phyloP scores from a whole-genome alignment of 805 yeast genomes.

The Lachancea kluyveri region DNA sequence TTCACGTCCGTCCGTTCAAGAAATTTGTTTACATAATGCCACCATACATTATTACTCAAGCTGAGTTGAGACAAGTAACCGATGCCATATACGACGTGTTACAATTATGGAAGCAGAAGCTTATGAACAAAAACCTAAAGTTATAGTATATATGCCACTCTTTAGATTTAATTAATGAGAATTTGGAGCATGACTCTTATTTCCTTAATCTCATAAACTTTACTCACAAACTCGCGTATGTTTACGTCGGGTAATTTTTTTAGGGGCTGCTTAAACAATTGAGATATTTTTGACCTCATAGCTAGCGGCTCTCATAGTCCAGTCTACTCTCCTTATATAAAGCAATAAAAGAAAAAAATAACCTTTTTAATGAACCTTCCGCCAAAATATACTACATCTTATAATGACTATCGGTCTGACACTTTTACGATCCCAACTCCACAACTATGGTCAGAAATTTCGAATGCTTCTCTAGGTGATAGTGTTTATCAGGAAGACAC shows the following conservation, averaged over 20 bases:
- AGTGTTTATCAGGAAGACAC: slow-evolving; percentile 70
- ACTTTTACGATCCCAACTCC: slow-evolving; percentile 77
- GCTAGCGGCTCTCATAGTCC: too few relatives aligned
- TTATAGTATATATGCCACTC: too few relatives aligned
- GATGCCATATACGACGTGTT: slow-evolving; percentile 10
- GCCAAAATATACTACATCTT: slow-evolving; percentile 13
- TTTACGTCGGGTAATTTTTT: too few relatives aligned
- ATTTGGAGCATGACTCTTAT: too few relatives aligned
- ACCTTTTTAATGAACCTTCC: slow-evolving; percentile 8
- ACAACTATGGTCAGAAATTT: slow-evolving; percentile 50
- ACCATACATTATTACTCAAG: slow-evolving; percentile 19
- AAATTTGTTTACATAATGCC: slow-evolving; percentile 25
- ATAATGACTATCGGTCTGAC: slow-evolving; percentile 54
- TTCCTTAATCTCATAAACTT: too few relatives aligned
- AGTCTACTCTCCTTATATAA: too few relatives aligned
- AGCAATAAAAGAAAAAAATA: too few relatives aligned
- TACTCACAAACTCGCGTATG: too few relatives aligned
- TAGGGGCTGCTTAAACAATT: too few relatives aligned
- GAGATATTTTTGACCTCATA: too few relatives aligned
- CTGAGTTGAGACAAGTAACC: slow-evolving; percentile 12
- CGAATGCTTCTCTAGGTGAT: slow-evolving; percentile 59
- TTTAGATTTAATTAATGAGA: too few relatives aligned
- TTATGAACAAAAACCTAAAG: too few relatives aligned
- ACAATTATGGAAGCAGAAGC: slow-evolving; percentile 5
- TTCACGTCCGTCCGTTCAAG: slow-evolving; percentile 24